phyloP scores from a whole-genome alignment of 2,329 filamentous ascomycete genomes.

The Beauveria bassiana region DNA sequence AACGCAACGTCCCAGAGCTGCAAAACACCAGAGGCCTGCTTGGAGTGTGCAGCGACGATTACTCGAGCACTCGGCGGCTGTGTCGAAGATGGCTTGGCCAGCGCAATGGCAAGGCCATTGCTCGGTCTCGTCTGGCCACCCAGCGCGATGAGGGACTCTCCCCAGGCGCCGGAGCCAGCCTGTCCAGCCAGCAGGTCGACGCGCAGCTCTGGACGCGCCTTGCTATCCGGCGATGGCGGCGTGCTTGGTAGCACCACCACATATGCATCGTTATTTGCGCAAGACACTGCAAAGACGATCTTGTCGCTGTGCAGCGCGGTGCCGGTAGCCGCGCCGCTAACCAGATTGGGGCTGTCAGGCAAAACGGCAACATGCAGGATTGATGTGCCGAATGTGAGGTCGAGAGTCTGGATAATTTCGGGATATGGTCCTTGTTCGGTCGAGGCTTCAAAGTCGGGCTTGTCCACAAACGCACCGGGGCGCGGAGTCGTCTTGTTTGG shows the following conservation, averaged over 20 bases:
- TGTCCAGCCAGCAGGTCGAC: slow-evolving; percentile 42
- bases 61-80: slow-evolving; percentile 31
- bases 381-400: slow-evolving; percentile 50
- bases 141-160: slow-evolving; percentile 49
- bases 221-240: slow-evolving; percentile 53
- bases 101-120: slow-evolving; percentile 47
- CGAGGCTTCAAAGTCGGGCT: slow-evolving; percentile 39
- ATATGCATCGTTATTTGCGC: slow-evolving; percentile 48
- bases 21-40: slow-evolving; percentile 51
- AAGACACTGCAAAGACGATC: slow-evolving; percentile 55
- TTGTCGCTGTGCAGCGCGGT: slow-evolving; percentile 44
- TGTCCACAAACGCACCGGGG: slow-evolving; percentile 14
- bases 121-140: slow-evolving; percentile 45
- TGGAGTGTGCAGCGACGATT: slow-evolving; percentile 53
- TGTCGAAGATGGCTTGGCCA: slow-evolving; percentile 38
- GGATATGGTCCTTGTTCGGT: slow-evolving; percentile 46
- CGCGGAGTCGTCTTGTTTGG: slow-evolving; percentile 24
- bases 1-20: slow-evolving; percentile 52
- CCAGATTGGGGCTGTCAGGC: slow-evolving; percentile 40
- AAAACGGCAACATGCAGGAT: slow-evolving; percentile 49
- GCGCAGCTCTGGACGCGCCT: slow-evolving; percentile 45
- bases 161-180: slow-evolving; percentile 55
- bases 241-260: slow-evolving; percentile 53
- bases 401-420: slow-evolving; percentile 51
- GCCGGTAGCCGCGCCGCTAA: slow-evolving; percentile 39